phyloP scores from a whole-genome alignment of 768 basidiomycete genomes.

The Pisolithus orientalis region DNA sequence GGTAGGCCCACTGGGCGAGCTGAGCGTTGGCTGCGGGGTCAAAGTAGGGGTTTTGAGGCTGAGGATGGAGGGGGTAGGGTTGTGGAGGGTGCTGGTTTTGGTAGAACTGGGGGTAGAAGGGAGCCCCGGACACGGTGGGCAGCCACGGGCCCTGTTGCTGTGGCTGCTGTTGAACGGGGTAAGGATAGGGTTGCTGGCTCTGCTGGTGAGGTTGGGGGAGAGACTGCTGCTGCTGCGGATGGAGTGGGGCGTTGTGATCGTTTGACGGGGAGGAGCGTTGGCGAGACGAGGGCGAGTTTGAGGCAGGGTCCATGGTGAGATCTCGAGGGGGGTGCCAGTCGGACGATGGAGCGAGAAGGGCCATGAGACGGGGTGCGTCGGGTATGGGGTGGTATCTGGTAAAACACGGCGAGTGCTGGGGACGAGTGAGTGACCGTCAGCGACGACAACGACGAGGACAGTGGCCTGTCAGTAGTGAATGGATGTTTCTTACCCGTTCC shows the following conservation, averaged over 20 bases:
- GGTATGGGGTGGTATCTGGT: neutral
- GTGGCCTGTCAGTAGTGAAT: no score
- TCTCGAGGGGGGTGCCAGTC: conserved; percentile 71
- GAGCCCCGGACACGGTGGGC: conserved; percentile 56
- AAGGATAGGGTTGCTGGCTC: conserved; percentile 46
- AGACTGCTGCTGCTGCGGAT: conserved; percentile 24
- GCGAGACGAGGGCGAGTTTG: conserved; percentile 39
- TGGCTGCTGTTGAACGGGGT: conserved; percentile 67
- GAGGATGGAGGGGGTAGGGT: conserved; percentile 40
- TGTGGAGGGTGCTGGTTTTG: conserved; percentile 63
- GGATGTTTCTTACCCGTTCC: no score
- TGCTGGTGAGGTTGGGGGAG: conserved; percentile 16
- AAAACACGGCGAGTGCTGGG: no score
- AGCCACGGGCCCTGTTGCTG: conserved; percentile 72
- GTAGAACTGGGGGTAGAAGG: conserved; percentile 75
- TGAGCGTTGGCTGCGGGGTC: conserved; percentile 72
- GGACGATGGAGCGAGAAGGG: conserved; percentile 62
- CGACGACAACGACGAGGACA: no score
- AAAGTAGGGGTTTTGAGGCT: conserved; percentile 56
- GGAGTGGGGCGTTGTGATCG: conserved; percentile 35
- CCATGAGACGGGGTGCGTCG: conserved; percentile 44
- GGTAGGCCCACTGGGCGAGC: conserved; percentile 83
- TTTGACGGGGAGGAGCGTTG: conserved; percentile 59
- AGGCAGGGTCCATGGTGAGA: conserved; percentile 52
- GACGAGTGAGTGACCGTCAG: no score